These are phyloP conservation scores for Nephelium lappaceum DNA, from an alignment of 345 rosid species.

Conservation along the genomic window DNA sequence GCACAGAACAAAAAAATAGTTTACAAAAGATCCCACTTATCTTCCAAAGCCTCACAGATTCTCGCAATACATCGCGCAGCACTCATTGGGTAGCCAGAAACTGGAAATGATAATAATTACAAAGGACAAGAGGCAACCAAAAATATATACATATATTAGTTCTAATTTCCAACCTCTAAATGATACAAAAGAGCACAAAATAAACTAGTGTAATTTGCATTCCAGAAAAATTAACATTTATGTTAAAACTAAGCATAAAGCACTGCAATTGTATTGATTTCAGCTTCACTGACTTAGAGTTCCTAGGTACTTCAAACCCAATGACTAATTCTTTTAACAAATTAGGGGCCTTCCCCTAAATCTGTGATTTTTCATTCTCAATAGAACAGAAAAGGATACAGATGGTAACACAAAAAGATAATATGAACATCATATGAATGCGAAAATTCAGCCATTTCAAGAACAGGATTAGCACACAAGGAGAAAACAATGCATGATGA, in stretches of 20 bases:
- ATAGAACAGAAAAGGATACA: neutral
- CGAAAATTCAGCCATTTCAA: neutral
- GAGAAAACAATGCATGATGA: neutral
- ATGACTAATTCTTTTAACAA: too few relatives aligned
- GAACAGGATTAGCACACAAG: neutral
- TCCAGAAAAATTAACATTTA: neutral
- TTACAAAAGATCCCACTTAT: slow-evolving; percentile 50
- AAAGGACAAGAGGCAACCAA: neutral
- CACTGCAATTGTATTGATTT: neutral
- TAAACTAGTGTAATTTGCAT: neutral
- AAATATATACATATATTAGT: neutral
- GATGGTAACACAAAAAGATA: too few relatives aligned
- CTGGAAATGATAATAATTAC: slow-evolving; percentile 36
- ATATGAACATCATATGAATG: neutral
- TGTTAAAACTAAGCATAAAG: neutral
- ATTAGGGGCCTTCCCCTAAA: too few relatives aligned
- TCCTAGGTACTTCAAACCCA: too few relatives aligned
- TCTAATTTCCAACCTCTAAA: neutral
- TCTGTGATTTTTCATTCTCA: neutral
- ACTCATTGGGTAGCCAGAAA: slow-evolving; percentile 84
- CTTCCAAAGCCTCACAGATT: slow-evolving; percentile 68
- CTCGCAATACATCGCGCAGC: slow-evolving; percentile 85
- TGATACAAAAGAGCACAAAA: neutral
- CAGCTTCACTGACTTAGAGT: neutral
- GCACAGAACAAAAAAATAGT: neutral